Evolutionary conservation across 1,284 basidiomycete species (phyloP), one percentile per base, ranked within the genome.

Genomic region (Ustilago vetiveriae): DNA sequence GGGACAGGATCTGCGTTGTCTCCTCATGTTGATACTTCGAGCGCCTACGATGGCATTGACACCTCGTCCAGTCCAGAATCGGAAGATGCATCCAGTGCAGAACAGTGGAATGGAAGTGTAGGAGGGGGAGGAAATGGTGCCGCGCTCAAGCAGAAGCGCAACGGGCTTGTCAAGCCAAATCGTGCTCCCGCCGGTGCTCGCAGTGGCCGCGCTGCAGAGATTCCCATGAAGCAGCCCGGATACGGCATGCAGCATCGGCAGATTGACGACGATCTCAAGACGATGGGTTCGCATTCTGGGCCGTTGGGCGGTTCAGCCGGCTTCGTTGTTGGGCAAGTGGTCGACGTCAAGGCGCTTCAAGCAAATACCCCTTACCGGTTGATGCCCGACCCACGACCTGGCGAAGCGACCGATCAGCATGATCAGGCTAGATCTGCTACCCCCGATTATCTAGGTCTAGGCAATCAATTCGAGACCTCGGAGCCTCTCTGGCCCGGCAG

Each of bases 201-300:
- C 22, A 48, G 53, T 4, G 73, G 85, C 47, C 87, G 92, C 41
- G 85, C 88, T 35, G 91, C 90, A 19, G 94, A 96, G 83, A 91
- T 88, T 83, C 88, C 92, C 4, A 88, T 96, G 66, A 88, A 89
- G 66, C 89, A 91, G 9, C 92, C 93, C 21, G 90, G 92, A 76
- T 97, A 95, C 80, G 93, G 94, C 72, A 89, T 91, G 87, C 94
- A 96, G 81, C 91, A 92, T 81, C 88, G 90, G 19, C 91, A 90
- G 60, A 91, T 96, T 86, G 91, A 94, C 79, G 90, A 92, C 75
- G 92, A 94, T 50, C 67, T 84, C 43, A 71, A 65, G 46, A 64
- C 51, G 6, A 57, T 68, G 58, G 64, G 49, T 3, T 50, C 63
- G 44, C 45, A 66, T 17, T 30, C 47, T 7, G 52, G 45, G 1